These are phyloP conservation scores for Strobilomyces echinocephalus DNA, from an alignment of 768 basidiomycete genomes.

Conservation along the genomic window DNA sequence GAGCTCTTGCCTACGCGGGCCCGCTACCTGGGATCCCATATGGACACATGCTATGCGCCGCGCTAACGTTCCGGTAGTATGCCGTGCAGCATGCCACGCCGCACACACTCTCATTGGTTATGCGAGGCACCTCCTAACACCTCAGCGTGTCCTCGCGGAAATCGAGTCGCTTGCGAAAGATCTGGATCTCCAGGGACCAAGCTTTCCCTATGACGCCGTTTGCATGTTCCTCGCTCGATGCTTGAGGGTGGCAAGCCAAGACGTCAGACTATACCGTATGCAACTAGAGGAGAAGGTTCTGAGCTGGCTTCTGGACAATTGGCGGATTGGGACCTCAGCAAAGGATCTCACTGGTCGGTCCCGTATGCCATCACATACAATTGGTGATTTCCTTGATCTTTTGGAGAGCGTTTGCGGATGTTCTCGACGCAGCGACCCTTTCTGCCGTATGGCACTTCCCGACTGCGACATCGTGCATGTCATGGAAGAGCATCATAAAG, in stretches of 20 bases:
- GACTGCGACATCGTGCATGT: conserved; percentile 61
- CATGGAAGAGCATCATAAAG: conserved; percentile 53
- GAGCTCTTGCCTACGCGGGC: conserved; percentile 9
- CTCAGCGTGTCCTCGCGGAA: conserved; percentile 60
- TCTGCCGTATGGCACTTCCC: conserved; percentile 57
- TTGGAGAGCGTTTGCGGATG: conserved; percentile 63
- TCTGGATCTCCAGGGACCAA: conserved; percentile 86
- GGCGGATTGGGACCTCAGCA: conserved; percentile 46
- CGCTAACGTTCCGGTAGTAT: conserved; percentile 59
- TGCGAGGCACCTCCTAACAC: conserved; percentile 42
- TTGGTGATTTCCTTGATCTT: conserved; percentile 59
- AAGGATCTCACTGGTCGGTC: conserved; percentile 34
- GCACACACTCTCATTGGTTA: conserved; percentile 50
- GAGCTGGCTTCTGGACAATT: conserved; percentile 73
- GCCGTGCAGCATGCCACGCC: conserved; percentile 75
- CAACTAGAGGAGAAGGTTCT: conserved; percentile 84
- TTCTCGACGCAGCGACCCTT: conserved; percentile 39
- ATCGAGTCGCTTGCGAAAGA: conserved; percentile 78
- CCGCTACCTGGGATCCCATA: conserved; percentile 66
- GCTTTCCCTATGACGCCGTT: conserved; percentile 83
- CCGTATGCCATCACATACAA: conserved; percentile 48
- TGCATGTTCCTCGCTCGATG: conserved; percentile 74
- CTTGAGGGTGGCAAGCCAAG: conserved; percentile 68
- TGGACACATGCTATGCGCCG: conserved; percentile 84
- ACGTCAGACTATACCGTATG: conserved; percentile 79